Base-by-base conservation (phyloP, 2,329 filamentous ascomycete genomes). In the Talaromyces albobiverticillius region DNA sequence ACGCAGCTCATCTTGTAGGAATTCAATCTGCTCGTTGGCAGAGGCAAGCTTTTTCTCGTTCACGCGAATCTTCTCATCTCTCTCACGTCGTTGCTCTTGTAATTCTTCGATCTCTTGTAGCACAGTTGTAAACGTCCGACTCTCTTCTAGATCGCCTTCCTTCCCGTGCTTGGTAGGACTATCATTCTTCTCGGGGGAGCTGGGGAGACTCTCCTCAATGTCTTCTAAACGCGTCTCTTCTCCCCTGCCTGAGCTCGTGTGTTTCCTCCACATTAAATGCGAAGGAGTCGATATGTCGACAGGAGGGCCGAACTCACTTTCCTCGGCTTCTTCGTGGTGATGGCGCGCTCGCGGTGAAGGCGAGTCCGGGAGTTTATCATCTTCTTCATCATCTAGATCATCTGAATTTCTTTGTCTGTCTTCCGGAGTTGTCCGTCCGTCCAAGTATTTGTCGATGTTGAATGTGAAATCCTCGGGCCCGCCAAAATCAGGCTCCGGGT, bases 231-330 rank as follows among this genome's bases (percentile, higher is more conserved):
- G 67, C 1, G 66, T 70, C 7, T 61, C 61, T 41, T 72, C 69
- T 16, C 32, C 40, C 26, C 26, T 55, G 0, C 58, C 50, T n/a
- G 25, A 60, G 2, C 63, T 50, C 1, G 53, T 60, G 34, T 61
- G 63, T 5, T 56, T 62, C 29, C 70, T 57, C 49, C 67, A 68
- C 49, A 74, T 57, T 8, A 75, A 31, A 56, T 74, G 72, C 16
- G 71, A 73, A 4, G 72, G 72, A 0, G 72, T 75, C 1, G 72
- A 75, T 67, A 74, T 75, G 51, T 75, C 72, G 9, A 73, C 61
- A 2, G 72, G 71, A 9, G 71, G 71, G 2, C 68, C 72, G 40
- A 74, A 72, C 60, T 75, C 71, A 43, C 71, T 75, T 49, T 72
- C 68, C 46, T 73, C 72, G 9, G 61, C 67, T 6, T 70, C 60